These are phyloP conservation scores for Aureobasidium sp. DNA, from an alignment of 2,329 filamentous ascomycete genomes.

Conservation along the genomic window DNA sequence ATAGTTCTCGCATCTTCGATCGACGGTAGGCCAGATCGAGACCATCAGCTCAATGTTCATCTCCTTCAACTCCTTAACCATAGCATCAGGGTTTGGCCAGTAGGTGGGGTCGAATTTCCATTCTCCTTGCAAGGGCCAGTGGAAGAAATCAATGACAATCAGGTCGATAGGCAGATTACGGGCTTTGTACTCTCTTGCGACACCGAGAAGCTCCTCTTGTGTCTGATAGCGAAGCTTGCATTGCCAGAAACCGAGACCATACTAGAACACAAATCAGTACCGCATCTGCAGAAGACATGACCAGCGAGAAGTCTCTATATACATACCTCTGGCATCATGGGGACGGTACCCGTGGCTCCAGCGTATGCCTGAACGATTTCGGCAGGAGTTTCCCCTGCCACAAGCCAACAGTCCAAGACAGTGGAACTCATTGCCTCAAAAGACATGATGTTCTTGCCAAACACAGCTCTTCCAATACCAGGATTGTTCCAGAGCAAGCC, in stretches of 20 bases:
- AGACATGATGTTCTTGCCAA: conserved; percentile 54
- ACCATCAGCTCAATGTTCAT: conserved; percentile 61
- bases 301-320: background rate
- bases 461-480: conserved; percentile 51
- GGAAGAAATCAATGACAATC: conserved; percentile 63
- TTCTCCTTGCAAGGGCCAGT: conserved; percentile 60
- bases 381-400: conserved; percentile 49
- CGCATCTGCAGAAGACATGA: background rate
- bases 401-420: conserved; percentile 57
- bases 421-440: conserved; percentile 56
- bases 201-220: conserved; percentile 54
- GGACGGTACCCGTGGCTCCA: conserved; percentile 50
- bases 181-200: conserved; percentile 53
- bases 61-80: conserved; percentile 54
- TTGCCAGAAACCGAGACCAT: conserved; percentile 60
- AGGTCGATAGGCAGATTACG: conserved; percentile 53
- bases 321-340: conserved; percentile 52
- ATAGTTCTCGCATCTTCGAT: conserved; percentile 52
- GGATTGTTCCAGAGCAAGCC: conserved; percentile 63
- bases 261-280: background rate
- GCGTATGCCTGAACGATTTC: conserved; percentile 53
- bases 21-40: conserved; percentile 62
- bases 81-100: conserved; percentile 59
- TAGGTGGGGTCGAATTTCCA: conserved; percentile 59
- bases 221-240: conserved; percentile 60